These are phyloP conservation scores for Xylaria sp. DNA, from an alignment of 2,329 filamentous ascomycete species.

Conservation along the genomic window DNA sequence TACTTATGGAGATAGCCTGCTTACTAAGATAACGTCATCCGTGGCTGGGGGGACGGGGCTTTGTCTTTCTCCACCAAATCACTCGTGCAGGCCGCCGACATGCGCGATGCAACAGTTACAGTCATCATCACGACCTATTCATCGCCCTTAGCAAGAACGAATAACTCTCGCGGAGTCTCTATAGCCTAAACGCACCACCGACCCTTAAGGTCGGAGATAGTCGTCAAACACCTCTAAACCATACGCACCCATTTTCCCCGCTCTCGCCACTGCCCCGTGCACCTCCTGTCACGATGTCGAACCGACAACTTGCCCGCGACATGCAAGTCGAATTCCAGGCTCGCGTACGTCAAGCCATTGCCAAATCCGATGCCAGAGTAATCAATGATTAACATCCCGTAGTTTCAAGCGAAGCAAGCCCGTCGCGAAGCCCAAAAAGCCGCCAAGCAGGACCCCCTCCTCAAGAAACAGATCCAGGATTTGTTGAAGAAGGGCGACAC, in stretches of 20 bases:
- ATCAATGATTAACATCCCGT: background rate
- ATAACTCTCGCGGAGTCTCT: background rate
- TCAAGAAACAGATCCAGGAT: slow-evolving; percentile 59
- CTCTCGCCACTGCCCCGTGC: slow-evolving; percentile 2
- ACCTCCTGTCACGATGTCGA: slow-evolving; percentile 42
- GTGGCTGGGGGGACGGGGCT: background rate
- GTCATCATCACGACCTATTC: background rate
- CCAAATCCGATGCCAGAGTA: too few relatives aligned
- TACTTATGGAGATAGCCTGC: background rate
- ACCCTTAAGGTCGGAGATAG: background rate
- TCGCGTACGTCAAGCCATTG: slow-evolving; percentile 37
- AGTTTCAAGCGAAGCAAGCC: slow-evolving; percentile 59
- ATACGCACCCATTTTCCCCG: background rate
- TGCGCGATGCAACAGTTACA: background rate
- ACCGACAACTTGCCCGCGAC: slow-evolving; percentile 54
- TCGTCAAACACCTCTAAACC: background rate
- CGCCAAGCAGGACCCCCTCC: slow-evolving; percentile 53
- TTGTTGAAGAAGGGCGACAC: slow-evolving; percentile 59
- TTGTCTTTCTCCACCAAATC: background rate
- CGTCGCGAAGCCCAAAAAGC: slow-evolving; percentile 57
- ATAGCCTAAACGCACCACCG: background rate
- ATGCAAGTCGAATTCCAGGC: slow-evolving; percentile 61
- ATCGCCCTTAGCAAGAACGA: background rate
- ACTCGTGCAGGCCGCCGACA: background rate
- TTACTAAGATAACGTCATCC: background rate